Percentiles rank a stretch among this genome's conserved stretches.
phyloP scores from a whole-genome alignment of 768 basidiomycete genomes.

The Podaxis sp. region DNA sequence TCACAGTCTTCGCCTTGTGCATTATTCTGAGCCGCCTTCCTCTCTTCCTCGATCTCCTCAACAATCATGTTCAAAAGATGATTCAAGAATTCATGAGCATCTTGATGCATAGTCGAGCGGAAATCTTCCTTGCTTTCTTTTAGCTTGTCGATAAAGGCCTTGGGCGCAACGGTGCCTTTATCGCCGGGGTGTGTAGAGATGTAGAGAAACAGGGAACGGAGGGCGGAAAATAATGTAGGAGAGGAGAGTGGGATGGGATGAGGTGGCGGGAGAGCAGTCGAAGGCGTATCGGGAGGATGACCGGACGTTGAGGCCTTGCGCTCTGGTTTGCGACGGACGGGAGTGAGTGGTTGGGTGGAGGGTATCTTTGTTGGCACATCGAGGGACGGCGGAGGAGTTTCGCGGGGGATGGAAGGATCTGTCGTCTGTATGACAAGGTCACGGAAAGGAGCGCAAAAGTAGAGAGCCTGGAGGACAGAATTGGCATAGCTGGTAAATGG shows the following conservation, averaged over 20 bases:
- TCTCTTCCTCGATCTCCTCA: constrained; percentile 84
- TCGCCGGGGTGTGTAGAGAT: constrained; percentile 76
- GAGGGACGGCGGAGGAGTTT: constrained; percentile 18
- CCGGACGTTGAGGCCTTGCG: constrained; percentile 38
- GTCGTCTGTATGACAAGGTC: constrained; percentile 76
- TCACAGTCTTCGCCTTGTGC: constrained; percentile 60
- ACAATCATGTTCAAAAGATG: constrained; percentile 90
- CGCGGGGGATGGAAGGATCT: constrained; percentile 44
- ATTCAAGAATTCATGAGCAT: constrained; percentile 97
- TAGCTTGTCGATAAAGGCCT: constrained; percentile 90
- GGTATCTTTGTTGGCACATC: constrained; percentile 22
- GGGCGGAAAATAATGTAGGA: constrained; percentile 83
- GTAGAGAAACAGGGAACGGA: constrained; percentile 85
- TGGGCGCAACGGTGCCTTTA: constrained; percentile 84
- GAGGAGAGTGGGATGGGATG: constrained; percentile 54
- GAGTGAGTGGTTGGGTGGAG: constrained; percentile 25
- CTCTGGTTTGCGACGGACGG: constrained; percentile 52
- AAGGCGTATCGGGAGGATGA: constrained; percentile 20
- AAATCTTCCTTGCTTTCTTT: constrained; percentile 92
- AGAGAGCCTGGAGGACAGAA: constrained; percentile 96
- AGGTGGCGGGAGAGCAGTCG: constrained; percentile 25
- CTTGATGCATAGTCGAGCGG: constrained; percentile 90
- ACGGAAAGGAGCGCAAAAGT: constrained; percentile 92
- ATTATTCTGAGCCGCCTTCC: constrained; percentile 34
- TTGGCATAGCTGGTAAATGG: constrained; percentile 79